phyloP scores from a whole-genome alignment of 176 grass and related monocot genomes.

The Microstegium vimineum region DNA sequence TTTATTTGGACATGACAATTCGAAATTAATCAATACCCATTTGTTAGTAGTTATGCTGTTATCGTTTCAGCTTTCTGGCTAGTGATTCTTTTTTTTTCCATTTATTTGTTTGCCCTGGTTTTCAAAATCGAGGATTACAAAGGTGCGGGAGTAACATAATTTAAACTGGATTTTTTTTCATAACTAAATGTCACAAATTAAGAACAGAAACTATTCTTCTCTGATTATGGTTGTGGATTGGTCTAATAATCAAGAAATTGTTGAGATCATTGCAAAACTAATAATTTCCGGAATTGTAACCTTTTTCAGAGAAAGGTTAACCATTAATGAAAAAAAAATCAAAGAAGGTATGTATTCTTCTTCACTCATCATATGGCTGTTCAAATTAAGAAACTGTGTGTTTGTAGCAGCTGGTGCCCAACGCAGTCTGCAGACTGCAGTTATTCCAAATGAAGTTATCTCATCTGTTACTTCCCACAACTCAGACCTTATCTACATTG shows the following conservation, averaged over 20 bases:
- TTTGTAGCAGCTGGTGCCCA: background rate
- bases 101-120: background rate
- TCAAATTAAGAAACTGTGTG: background rate
- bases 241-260: background rate
- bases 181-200: background rate
- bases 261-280: background rate
- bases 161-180: background rate
- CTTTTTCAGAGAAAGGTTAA: background rate
- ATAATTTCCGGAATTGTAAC: background rate
- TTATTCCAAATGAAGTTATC: background rate
- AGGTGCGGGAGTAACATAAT: background rate
- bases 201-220: background rate
- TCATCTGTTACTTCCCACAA: background rate
- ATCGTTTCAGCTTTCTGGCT: background rate
- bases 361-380: background rate
- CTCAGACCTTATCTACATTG: background rate
- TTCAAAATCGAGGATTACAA: background rate
- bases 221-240: background rate
- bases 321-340: background rate
- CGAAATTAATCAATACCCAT: constrained; percentile 21
- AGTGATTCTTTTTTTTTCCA: background rate
- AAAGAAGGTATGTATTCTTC: background rate
- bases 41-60: background rate
- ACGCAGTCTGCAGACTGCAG: background rate
- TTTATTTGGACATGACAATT: constrained; percentile 16